Conservation (phyloP, 2,329 filamentous ascomycete species). For the Camillea tinctor region DNA sequence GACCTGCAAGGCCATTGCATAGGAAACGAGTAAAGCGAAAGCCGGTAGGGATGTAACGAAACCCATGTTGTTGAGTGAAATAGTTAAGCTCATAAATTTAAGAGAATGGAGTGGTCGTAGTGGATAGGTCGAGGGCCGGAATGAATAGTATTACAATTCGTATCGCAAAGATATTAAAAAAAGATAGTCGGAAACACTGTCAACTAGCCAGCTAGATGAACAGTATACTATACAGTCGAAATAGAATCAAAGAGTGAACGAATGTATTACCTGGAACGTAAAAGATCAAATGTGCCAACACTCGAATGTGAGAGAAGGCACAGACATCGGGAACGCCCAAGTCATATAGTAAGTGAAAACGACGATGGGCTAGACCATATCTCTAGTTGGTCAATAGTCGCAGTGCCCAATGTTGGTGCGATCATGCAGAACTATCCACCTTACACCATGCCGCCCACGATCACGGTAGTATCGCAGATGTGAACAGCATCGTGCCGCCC, state of each 20-base stretch:
- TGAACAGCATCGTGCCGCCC: background rate
- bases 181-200: constrained; percentile 11
- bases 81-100: constrained; percentile 2
- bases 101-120: background rate
- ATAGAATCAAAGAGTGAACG: constrained; percentile 16
- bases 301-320: constrained; percentile 3
- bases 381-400: background rate
- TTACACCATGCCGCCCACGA: background rate
- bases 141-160: constrained; percentile 5
- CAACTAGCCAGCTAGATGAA: constrained; percentile 31
- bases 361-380: background rate
- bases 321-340: constrained; percentile 7
- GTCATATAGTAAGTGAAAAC: constrained; percentile 16
- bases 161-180: constrained; percentile 20
- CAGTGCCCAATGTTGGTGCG: constrained; percentile 2
- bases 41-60: constrained; percentile 23
- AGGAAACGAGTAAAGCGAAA: constrained; percentile 21
- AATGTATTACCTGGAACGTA: constrained; percentile 8
- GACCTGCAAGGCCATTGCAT: constrained; percentile 42
- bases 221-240: constrained; percentile 2
- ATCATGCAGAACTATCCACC: background rate
- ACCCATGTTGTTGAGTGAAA: constrained; percentile 27
- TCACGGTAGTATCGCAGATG: background rate
- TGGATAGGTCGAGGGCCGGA: background rate
- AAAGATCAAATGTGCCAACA: constrained; percentile 9